phyloP scores from a whole-genome alignment of 1,284 basidiomycete genomes.

The Apiotrichum akiyoshidainum region DNA sequence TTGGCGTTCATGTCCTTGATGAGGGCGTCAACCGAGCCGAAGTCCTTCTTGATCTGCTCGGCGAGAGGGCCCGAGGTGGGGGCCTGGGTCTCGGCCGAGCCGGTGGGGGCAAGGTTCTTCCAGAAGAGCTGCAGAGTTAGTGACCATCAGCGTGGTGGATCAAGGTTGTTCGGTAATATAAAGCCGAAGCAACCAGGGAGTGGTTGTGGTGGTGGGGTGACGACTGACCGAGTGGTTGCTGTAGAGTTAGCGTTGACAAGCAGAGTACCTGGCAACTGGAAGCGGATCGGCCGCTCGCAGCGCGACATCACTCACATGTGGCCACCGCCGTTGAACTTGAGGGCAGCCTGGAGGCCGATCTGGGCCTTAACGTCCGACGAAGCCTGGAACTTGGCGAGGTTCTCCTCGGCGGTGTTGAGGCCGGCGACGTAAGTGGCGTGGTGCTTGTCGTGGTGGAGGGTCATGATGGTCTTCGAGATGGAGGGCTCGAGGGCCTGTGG shows the following conservation, averaged over 20 bases:
- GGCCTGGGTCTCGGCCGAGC: slow-evolving; percentile 61
- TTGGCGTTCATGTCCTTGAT: slow-evolving; percentile 77
- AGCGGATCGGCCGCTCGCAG: background rate
- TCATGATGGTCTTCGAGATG: slow-evolving; percentile 74
- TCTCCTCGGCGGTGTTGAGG: slow-evolving; percentile 84
- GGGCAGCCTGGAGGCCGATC: slow-evolving; percentile 78
- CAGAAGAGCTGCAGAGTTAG: slow-evolving; percentile 79
- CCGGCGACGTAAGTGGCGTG: slow-evolving; percentile 91
- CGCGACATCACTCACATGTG: slow-evolving; percentile 43
- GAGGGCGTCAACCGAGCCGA: slow-evolving; percentile 73
- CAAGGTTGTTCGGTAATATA: background rate
- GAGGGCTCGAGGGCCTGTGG: slow-evolving; percentile 56
- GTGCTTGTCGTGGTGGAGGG: slow-evolving; percentile 92
- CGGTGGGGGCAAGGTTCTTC: slow-evolving; percentile 82
- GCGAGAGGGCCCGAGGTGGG: slow-evolving; percentile 68
- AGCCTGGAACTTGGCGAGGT: slow-evolving; percentile 60
- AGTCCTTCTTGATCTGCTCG: slow-evolving; percentile 74
- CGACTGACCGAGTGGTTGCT: slow-evolving; percentile 47
- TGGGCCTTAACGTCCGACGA: slow-evolving; percentile 66
- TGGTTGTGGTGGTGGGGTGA: background rate
- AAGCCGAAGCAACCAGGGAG: background rate
- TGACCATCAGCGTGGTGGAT: background rate
- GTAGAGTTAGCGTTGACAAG: background rate
- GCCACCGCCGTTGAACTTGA: slow-evolving; percentile 91
- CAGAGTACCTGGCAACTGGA: no score